phyloP scores from a whole-genome alignment of 2,329 filamentous ascomycete species.

The Colletotrichum sp. region DNA sequence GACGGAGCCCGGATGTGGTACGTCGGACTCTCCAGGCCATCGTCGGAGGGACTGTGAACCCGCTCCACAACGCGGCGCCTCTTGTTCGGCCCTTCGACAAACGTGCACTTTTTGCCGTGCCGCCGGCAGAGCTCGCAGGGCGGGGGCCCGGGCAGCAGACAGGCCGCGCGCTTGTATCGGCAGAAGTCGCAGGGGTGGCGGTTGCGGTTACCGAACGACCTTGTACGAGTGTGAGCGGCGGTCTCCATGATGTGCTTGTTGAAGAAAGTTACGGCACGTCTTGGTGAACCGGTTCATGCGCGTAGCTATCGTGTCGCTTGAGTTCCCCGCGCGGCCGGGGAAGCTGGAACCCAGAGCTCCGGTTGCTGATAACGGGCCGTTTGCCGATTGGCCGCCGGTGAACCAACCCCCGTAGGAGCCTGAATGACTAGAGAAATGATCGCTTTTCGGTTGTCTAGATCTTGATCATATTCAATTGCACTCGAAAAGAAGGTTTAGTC shows the following conservation, averaged over 20 bases:
- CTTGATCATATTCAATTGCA: not conserved
- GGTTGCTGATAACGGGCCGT: not conserved
- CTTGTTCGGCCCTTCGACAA: constrained; percentile 8
- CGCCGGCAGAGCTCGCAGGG: constrained; percentile 9
- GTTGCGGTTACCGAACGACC: not conserved
- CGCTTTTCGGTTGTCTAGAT: not conserved
- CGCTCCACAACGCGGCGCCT: not conserved
- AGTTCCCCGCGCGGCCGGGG: constrained; percentile 3
- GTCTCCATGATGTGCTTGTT: constrained; percentile 3
- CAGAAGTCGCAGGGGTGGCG: constrained; percentile 15
- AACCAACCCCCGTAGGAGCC: not conserved
- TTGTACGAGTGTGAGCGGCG: not conserved
- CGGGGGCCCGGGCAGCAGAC: not conserved
- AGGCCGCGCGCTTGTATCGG: constrained; percentile 16
- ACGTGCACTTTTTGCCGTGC: constrained; percentile 8
- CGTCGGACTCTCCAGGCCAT: not conserved
- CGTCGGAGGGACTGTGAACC: not conserved
- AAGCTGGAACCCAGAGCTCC: not conserved
- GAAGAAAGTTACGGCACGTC: not conserved
- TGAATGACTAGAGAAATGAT: not conserved
- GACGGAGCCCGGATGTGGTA: not conserved
- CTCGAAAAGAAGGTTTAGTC: not conserved
- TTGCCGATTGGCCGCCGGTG: constrained; percentile 2
- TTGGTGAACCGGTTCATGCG: not conserved
- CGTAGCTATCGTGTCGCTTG: not conserved